Evolutionary conservation across 1,284 basidiomycete genomes (phyloP), one percentile per base, ranked within the genome.

Genomic region (Lignosus rhinocerotis): DNA sequence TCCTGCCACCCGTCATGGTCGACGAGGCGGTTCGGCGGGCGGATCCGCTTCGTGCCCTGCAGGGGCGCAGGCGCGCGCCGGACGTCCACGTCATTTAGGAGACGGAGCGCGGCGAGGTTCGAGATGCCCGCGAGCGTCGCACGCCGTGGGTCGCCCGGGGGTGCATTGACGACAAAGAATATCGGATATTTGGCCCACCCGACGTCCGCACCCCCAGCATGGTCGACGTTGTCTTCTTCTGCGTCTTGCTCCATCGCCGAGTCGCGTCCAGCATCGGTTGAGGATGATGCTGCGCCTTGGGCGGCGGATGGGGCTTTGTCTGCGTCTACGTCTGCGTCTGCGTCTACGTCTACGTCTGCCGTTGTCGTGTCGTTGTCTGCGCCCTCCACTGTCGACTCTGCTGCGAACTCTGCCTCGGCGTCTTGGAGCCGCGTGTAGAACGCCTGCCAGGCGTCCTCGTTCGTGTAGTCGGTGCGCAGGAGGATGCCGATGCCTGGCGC

Each of bases 1-100:
- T 92, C 90, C 69, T 91, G 88, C 78, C 82, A 84, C 3, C 86
- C 84, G 44, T 77, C 75, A 49, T 76, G 73, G 66, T 87, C 86
- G 43, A 87, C 78, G n/a, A 92, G 77, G 41, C 81, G 76, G 69
- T 87, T 82, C 17, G 75, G 76, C 25, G 81, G 77, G 33, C 73
- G 71, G 55, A 81, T 72, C 42, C 77, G 80, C 52, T 75, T 78
- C 21, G 73, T 72, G 34, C 76, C 80, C 2, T 72, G 60, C 38
- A 81, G 81, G 10, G 72, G 79, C 7, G 54, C 53, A 11, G 85
- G 85, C 0, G 83, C 75, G 11, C 71, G 75, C 21, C 85, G 80
- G 55, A 88, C 75, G 63, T 84, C 81, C 12, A 87, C 82, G 61
- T 90, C 86, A 70, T 86, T 87, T 66, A 92, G 75, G 4, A 90